Evolutionary conservation across 495 filamentous ascomycete species (phyloP).

Genomic region (Aspergillus affinis): DNA sequence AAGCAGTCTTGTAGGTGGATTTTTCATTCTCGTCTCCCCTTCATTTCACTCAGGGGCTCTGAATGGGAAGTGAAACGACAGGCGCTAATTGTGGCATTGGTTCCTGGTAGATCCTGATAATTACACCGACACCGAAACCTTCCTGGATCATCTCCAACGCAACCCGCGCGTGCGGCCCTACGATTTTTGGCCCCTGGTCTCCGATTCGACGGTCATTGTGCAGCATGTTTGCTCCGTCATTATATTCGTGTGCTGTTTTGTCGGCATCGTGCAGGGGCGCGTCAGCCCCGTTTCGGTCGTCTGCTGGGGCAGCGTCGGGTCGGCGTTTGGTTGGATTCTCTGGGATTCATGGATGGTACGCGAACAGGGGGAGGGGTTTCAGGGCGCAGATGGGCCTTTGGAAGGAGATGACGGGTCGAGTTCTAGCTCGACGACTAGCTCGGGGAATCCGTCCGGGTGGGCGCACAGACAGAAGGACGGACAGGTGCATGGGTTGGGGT

Average conservation of each 20-base stretch:
- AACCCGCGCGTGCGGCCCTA: constrained; percentile 94
- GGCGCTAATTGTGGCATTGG: not conserved
- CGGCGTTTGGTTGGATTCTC: constrained; percentile 82
- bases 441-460: constrained; percentile 30
- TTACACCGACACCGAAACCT: constrained; percentile 94
- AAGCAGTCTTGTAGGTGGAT: constrained; percentile 84
- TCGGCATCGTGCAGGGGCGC: constrained; percentile 81
- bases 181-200: constrained; percentile 95
- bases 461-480: constrained; percentile 28
- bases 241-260: constrained; percentile 92
- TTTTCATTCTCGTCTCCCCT: not conserved
- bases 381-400: constrained; percentile 32
- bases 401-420: constrained; percentile 48
- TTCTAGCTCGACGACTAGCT: constrained; percentile 46
- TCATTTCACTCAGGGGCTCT: not conserved
- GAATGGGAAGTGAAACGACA: not conserved
- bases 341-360: constrained; percentile 85
- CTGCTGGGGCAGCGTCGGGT: constrained; percentile 76
- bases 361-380: constrained; percentile 51
- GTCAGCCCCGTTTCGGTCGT: constrained; percentile 86
- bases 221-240: constrained; percentile 93
- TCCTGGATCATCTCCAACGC: constrained; percentile 92
- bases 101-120: constrained; percentile 80
- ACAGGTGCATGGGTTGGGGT: constrained; percentile 48
- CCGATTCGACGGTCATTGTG: constrained; percentile 93